These are phyloP conservation scores for Cytospora piceae DNA, from an alignment of 2,329 filamentous ascomycete genomes.

Conservation along the genomic window DNA sequence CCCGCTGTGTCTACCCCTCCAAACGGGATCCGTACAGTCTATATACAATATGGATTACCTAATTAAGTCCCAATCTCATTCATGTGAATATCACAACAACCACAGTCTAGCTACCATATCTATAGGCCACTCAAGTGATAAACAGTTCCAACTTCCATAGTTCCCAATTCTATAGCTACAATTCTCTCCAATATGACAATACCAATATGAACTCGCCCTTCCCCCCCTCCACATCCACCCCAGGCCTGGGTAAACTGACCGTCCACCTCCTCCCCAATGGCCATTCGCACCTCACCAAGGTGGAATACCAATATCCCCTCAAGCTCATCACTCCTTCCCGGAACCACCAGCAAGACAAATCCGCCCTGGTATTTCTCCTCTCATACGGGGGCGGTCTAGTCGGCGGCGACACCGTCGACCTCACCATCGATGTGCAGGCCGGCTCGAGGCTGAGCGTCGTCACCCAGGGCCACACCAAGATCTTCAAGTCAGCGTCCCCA, in stretches of 20 bases:
- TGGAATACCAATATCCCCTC: constrained; percentile 91
- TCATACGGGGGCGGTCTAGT: constrained; percentile 95
- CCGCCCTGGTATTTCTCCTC: constrained; percentile 82
- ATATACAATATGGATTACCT: constrained; percentile 3
- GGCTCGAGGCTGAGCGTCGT: constrained; percentile 69
- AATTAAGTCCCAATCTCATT: neutral
- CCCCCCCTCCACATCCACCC: constrained; percentile 69
- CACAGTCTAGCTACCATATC: neutral
- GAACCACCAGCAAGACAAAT: constrained; percentile 60
- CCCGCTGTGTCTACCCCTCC: constrained; percentile 6
- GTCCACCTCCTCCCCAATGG: constrained; percentile 72
- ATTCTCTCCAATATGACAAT: constrained; percentile 17
- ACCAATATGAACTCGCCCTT: constrained; percentile 69
- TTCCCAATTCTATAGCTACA: constrained; percentile 16
- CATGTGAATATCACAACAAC: neutral
- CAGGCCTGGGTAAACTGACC: constrained; percentile 79
- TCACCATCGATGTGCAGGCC: constrained; percentile 68
- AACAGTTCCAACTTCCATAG: neutral
- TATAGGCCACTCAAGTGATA: neutral
- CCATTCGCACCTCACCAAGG: constrained; percentile 70
- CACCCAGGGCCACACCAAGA: constrained; percentile 86
- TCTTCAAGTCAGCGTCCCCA: constrained; percentile 76
- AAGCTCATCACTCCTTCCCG: constrained; percentile 86
- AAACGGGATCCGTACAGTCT: neutral
- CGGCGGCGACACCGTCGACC: constrained; percentile 78